Evolutionary conservation across 257 asterid genomes (phyloP), one percentile per base, ranked within the genome.

Genomic region (Scutellaria baicalensis): DNA sequence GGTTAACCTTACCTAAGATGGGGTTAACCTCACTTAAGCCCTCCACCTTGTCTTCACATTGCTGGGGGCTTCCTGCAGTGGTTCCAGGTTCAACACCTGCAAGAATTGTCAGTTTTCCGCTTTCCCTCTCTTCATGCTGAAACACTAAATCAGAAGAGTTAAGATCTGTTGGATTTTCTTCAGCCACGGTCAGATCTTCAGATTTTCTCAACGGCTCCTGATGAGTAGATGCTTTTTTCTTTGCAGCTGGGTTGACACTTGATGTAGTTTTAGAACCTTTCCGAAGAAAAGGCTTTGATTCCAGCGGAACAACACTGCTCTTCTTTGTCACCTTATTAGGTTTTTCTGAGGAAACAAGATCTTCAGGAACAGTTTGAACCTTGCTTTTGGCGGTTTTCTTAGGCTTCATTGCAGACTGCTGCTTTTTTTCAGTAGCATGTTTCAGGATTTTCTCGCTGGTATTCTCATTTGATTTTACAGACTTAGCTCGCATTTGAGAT

Each of bases 271-370:
- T 81, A 60, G 97, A 77, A 63, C 97, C 96, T 77, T 85, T 94
- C 6, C 98, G 96, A 47, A 92, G 92, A 83, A 84, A 92, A 64
- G 99, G 86, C 84, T 94, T 94, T 56, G 99, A 78, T 82, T 92
- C 98, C 68, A 94, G 71, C 18, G 98, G 99, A 58, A 94, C 99
- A 72, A 94, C 89, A 33, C 89, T 91, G 83, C 92, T 85, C 81
- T 89, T 94, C 90, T 83, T 94, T 80, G 97, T 79, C 14, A 77
- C 91, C 85, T 88, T 94, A 85, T 73, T 83, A 70, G 97, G 91
- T 76, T 86, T 89, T 31, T 80, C 74, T 12, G 88, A 45, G 69
- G 86, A 61, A 59, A 85, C 77, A 78, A 83, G 75, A 71, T 79
- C 85, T 67, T 75, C 91, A 57, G 83, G 56, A 63, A 77, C 70